Evolutionary conservation across 176 grass and related monocot genomes (phyloP), one percentile per base, ranked within the genome.

Genomic region (Musa schizocarpa): DNA sequence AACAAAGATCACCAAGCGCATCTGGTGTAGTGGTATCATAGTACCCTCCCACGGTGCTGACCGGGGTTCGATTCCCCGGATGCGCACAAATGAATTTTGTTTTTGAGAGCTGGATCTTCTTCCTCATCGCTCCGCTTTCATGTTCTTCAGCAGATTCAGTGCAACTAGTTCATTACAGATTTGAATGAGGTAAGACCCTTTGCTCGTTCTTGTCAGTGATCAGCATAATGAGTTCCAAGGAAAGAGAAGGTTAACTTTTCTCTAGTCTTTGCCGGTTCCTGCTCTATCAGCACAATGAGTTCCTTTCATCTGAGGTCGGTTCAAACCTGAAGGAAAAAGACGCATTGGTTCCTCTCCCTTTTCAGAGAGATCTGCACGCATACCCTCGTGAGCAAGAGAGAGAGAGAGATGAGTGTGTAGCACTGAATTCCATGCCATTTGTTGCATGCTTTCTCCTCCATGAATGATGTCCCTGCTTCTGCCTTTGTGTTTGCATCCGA

Each of bases 1-100:
- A 2, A 1, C 1, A 29, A 0, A 29, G 0, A 2, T 0, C 29
- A 3, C 3, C 4, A 43, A 81, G 89, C 81, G 90, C 87, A 92
- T 96, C 87, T 97, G 85, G 87, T 92, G 83, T 90, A 88, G 90
- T 87, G 81, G 87, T 90, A 92, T 90, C 87, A 96, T 96, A 88
- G 93, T 90, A 90, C 93, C 85, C 87, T 92, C 87, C 89, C 89
- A 92, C 89, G 89, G 85, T 92, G 85, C 83, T 92, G 87, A 96
- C 93, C 87, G 23, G 89, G 80, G 83, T 90, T 90, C 83, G 87
- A 90, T 96, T 96, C 85, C 87, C 87, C 52, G 87, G 81, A 96
- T 90, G 87, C 77, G 86, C 89, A 96, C 4, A 34, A 34, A 5
- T 43, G 4, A 5, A 0, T 43, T 43, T 6, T 0, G 0, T 43